Conservation (phyloP, 257 asterid species). For the Fraxinus americana region DNA sequence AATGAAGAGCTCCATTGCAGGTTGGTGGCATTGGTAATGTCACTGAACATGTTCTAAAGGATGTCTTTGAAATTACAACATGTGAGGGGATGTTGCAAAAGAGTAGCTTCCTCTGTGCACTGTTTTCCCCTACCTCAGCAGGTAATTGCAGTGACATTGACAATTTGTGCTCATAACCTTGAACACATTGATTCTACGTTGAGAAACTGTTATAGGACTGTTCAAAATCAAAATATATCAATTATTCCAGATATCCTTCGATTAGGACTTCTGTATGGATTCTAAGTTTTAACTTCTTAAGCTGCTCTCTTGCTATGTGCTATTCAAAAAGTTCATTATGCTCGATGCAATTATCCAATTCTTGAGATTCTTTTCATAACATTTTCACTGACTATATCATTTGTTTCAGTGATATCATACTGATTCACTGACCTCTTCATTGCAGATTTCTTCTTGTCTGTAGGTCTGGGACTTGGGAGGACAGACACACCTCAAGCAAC, state of each 20-base stretch:
- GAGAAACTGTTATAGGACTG: conserved; percentile 7
- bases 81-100: conserved; percentile 87
- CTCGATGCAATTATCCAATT: conserved; percentile 2
- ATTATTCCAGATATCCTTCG: conserved; percentile 10
- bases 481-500: conserved; percentile 70
- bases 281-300: conserved; percentile 1
- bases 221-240: background rate
- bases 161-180: conserved; percentile 17
- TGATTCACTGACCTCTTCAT: conserved; percentile 27
- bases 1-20: conserved; percentile 47
- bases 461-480: conserved; percentile 88
- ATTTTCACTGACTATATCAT: background rate
- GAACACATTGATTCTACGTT: background rate
- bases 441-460: conserved; percentile 90
- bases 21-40: conserved; percentile 98
- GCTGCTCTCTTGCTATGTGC: background rate
- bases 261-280: conserved; percentile 8
- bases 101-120: conserved; percentile 71
- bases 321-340: background rate
- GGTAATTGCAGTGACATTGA: conserved; percentile 45
- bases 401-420: background rate
- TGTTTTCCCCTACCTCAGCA: conserved; percentile 88
- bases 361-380: conserved; percentile 1
- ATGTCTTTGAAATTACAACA: conserved; percentile 72
- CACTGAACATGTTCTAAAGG: conserved; percentile 80